phyloP scores from a whole-genome alignment of 768 basidiomycete species.

The Boletus sp. region DNA sequence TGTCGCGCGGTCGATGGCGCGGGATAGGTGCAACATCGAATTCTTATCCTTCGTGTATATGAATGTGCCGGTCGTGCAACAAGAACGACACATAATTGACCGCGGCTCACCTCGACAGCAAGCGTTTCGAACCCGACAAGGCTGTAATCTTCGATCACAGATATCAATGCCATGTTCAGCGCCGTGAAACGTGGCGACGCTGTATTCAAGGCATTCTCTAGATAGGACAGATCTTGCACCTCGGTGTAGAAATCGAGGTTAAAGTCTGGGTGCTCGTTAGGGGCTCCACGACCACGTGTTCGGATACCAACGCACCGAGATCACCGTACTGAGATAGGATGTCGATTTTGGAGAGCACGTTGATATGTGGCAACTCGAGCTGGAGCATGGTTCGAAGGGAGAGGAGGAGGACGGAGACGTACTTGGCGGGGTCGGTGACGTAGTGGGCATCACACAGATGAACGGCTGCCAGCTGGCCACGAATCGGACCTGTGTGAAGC shows the following conservation, averaged over 20 bases:
- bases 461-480: slow-evolving; percentile 77
- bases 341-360: slow-evolving; percentile 95
- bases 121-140: slow-evolving; percentile 96
- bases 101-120: slow-evolving; percentile 75
- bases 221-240: slow-evolving; percentile 90
- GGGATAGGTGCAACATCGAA: slow-evolving; percentile 88
- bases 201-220: slow-evolving; percentile 69
- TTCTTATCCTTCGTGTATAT: slow-evolving; percentile 67
- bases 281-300: neutral
- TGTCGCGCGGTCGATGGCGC: slow-evolving; percentile 83
- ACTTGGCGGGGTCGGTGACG: slow-evolving; percentile 94
- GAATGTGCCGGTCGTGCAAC: neutral
- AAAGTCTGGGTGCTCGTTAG: slow-evolving; percentile 60
- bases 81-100: neutral
- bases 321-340: slow-evolving; percentile 88
- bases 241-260: slow-evolving; percentile 98
- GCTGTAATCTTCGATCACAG: slow-evolving; percentile 88
- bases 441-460: slow-evolving; percentile 97
- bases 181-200: slow-evolving; percentile 67
- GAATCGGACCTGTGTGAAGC: neutral
- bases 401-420: slow-evolving; percentile 86
- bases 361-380: slow-evolving; percentile 95
- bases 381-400: slow-evolving; percentile 98
- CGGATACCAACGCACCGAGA: slow-evolving; percentile 55
- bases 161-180: slow-evolving; percentile 87